phyloP scores from a whole-genome alignment of 768 basidiomycete species.

The Pisolithus tinctorius region DNA sequence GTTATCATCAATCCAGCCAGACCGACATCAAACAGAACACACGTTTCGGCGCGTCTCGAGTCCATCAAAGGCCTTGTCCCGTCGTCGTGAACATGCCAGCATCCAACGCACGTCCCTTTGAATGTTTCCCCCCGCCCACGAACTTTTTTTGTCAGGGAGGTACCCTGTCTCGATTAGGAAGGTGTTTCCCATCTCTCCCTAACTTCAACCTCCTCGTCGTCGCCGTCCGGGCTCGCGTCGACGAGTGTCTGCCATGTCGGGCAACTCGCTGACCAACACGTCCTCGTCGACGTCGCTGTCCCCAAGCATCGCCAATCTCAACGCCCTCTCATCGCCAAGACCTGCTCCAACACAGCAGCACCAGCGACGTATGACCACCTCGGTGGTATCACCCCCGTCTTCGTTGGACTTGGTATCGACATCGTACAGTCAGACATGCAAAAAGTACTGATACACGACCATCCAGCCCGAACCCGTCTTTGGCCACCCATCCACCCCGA shows the following conservation, averaged over 20 bases:
- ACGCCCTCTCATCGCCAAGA: conserved; percentile 24
- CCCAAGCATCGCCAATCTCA: conserved; percentile 28
- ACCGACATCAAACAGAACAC: conserved; percentile 5
- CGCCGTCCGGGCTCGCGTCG: conserved; percentile 7
- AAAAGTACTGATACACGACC: conserved; percentile 8
- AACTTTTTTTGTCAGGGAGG: conserved; percentile 11
- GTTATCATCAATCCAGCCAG: conserved; percentile 1
- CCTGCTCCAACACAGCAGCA: conserved; percentile 12
- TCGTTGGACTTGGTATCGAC: conserved; percentile 34
- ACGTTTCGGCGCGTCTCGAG: conserved; percentile 30
- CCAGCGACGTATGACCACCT: conserved; percentile 32
- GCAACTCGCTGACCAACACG: conserved; percentile 21
- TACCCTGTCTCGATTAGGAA: conserved; percentile 11
- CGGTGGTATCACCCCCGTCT: conserved; percentile 33
- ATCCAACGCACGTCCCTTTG: conserved; percentile 4
- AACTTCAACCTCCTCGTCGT: conserved; percentile 9
- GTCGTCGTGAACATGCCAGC: conserved; percentile 27
- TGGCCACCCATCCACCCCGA: conserved; percentile 28
- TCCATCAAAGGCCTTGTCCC: conserved; percentile 19
- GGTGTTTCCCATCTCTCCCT: conserved; percentile 12
- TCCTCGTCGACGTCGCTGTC: conserved; percentile 27
- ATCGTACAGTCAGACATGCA: conserved; percentile 1
- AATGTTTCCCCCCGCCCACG: conserved; percentile 6
- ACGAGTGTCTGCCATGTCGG: conserved; percentile 10
- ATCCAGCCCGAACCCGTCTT: conserved; percentile 40